Percentiles rank a stretch among this genome's conserved stretches.
Conservation (phyloP, 495 filamentous ascomycete genomes). For the Beverwykella pulmonaria region DNA sequence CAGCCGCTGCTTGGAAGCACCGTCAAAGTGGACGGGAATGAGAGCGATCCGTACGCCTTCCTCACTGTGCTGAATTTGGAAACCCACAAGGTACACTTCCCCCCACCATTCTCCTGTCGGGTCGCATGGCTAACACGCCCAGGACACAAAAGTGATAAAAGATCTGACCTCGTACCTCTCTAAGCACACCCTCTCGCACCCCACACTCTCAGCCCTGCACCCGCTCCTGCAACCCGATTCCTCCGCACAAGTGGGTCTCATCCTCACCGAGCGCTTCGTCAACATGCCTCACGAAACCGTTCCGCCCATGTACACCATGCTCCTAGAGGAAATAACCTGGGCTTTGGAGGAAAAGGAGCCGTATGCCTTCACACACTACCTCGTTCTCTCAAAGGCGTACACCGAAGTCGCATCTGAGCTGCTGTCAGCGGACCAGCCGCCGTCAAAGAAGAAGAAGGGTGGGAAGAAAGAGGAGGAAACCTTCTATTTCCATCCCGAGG, state of each 20-base stretch:
- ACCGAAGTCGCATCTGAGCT: slow-evolving; percentile 80
- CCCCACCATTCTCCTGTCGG: not conserved
- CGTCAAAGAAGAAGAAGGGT: slow-evolving; percentile 77
- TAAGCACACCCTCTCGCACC: slow-evolving; percentile 59
- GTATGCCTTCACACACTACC: slow-evolving; percentile 89
- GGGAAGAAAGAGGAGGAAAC: slow-evolving; percentile 51
- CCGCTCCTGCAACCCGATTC: slow-evolving; percentile 58
- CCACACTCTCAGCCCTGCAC: slow-evolving; percentile 57
- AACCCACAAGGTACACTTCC: slow-evolving; percentile 62
- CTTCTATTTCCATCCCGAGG: slow-evolving; percentile 96
- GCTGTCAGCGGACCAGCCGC: slow-evolving; percentile 61
- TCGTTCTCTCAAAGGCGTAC: slow-evolving; percentile 89
- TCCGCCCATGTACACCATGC: slow-evolving; percentile 95
- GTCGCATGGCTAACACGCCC: not conserved
- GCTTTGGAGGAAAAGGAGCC: slow-evolving; percentile 90
- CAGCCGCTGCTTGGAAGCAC: slow-evolving; percentile 90
- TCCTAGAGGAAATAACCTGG: slow-evolving; percentile 87
- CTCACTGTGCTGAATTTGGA: slow-evolving; percentile 84
- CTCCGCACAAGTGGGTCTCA: slow-evolving; percentile 69
- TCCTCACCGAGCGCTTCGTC: slow-evolving; percentile 88
- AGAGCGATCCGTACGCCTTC: slow-evolving; percentile 93
- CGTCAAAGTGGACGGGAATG: slow-evolving; percentile 92
- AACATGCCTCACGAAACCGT: slow-evolving; percentile 92
- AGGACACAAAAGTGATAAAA: slow-evolving; percentile 37
- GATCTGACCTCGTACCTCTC: slow-evolving; percentile 69